Evolutionary conservation across 495 filamentous ascomycete species (phyloP), one percentile per base, ranked within the genome.

Genomic region (Schizothecium vesticola): DNA sequence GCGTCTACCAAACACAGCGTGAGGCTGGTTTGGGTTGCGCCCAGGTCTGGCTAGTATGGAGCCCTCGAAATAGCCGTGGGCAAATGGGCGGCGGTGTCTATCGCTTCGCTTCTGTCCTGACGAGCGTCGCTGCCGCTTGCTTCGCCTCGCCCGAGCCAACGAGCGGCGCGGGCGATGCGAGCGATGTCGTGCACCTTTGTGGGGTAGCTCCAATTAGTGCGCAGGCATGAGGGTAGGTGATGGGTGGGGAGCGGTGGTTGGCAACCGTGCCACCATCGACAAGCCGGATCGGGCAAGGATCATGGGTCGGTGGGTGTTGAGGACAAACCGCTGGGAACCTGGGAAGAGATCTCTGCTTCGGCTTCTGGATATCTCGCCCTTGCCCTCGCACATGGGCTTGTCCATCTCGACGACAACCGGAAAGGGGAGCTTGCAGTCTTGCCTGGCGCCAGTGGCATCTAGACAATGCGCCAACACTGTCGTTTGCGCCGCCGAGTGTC

Each of bases 121-220:
- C 31, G 9, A 33, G 31, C 12, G 31, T 33, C 31, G 31, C 11
- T 13, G 31, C 31, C 3, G 31, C 31, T 33, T 33, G 31, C 31
- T 33, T 33, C 9, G 3, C 31, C 16, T 51, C 43, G 43, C 43
- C 43, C 43, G 43, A 59, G 25, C 57, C 57, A 59, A 59, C 22
- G 57, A 23, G 25, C 56, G 56, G 22, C 56, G n/a, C 56, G 21
- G 29, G 59, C 59, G 59, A 61, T 21, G 23, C 19, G 59, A 29
- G 23, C 3, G 12, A 62, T 36, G 60, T 36, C 60, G 62, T 64
- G 62, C 29, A 64, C 56, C 62, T 23, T 55, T 64, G 31, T 64
- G 62, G 62, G 62, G 62, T 29, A 64, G 36, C n/a, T 51, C 51
- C 33, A 63, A 63, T 65, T 65, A 64, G 51, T 65, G 63, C 23